phyloP scores from a whole-genome alignment of 208 protist genomes.

The Leishmania arabica region DNA sequence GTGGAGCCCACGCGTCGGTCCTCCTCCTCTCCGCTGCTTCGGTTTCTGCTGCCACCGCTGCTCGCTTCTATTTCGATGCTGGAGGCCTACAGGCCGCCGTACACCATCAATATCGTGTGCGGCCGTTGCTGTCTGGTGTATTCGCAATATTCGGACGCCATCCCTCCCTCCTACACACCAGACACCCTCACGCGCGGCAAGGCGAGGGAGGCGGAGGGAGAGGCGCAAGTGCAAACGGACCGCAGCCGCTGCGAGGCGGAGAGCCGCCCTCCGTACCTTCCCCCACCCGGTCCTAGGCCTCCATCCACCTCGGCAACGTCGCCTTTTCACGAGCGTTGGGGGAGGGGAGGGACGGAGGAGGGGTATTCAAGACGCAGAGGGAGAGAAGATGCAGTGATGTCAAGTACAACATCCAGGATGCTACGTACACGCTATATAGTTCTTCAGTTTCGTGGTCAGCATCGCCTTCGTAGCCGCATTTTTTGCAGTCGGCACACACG shows the following conservation, averaged over 20 bases:
- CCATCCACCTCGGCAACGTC: neutral
- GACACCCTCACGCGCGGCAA: neutral
- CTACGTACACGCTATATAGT: conserved; percentile 20
- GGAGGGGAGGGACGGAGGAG: neutral
- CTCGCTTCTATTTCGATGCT: neutral
- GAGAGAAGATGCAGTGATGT: neutral
- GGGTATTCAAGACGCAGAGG: neutral
- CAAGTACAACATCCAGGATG: neutral
- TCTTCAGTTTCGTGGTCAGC: conserved; percentile 35
- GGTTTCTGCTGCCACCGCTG: neutral
- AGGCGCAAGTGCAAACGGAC: neutral
- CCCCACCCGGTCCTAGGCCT: neutral
- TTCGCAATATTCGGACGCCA: neutral
- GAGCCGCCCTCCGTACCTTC: neutral
- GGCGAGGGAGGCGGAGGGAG: neutral
- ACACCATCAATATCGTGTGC: neutral
- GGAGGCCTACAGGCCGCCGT: neutral
- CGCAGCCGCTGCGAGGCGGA: no score
- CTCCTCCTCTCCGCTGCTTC: neutral
- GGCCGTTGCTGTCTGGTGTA: neutral
- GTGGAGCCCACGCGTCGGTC: neutral
- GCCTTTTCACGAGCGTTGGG: neutral
- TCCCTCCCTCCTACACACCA: neutral
- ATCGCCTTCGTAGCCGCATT: conserved; percentile 34
- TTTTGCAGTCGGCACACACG: conserved; percentile 41